phyloP scores from a whole-genome alignment of 768 basidiomycete species.

The Solioccasus polychromus region DNA sequence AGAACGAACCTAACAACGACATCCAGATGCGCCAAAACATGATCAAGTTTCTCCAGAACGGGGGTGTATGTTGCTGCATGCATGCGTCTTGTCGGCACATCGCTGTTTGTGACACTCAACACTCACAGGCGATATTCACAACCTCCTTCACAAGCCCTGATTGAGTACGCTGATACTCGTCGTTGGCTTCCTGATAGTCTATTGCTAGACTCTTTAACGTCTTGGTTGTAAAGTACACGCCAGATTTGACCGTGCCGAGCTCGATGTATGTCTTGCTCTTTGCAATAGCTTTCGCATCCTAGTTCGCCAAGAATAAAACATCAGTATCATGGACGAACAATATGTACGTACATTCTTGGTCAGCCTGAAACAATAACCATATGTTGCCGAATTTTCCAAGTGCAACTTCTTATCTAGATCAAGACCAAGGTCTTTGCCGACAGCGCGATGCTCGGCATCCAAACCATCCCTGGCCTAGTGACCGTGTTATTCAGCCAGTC shows the following conservation, averaged over 20 bases:
- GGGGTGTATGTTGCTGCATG: constrained; percentile 85
- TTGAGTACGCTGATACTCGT: constrained; percentile 74
- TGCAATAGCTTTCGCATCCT: constrained; percentile 79
- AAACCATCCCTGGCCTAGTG: constrained; percentile 67
- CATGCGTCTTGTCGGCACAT: constrained; percentile 26
- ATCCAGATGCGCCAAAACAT: constrained; percentile 84
- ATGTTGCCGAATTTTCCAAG: constrained; percentile 83
- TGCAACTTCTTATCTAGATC: constrained; percentile 96
- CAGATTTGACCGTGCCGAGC: constrained; percentile 79
- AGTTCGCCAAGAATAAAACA: not conserved
- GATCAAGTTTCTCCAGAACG: constrained; percentile 81
- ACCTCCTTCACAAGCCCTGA: constrained; percentile 86
- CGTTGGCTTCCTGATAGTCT: constrained; percentile 65
- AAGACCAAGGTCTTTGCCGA: constrained; percentile 67
- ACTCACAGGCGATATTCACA: constrained; percentile 84
- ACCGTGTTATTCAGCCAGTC: not conserved
- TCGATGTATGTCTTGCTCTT: constrained; percentile 74
- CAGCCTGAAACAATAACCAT: constrained; percentile 90
- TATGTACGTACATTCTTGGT: constrained; percentile 74
- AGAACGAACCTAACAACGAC: constrained; percentile 77
- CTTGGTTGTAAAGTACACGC: constrained; percentile 85
- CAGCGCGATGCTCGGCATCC: constrained; percentile 74
- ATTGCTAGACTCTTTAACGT: constrained; percentile 68
- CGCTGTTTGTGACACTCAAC: not conserved
- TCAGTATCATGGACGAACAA: not conserved